Conservation (phyloP, 495 filamentous ascomycete species). For the Pyrenopolyporus hunteri region DNA sequence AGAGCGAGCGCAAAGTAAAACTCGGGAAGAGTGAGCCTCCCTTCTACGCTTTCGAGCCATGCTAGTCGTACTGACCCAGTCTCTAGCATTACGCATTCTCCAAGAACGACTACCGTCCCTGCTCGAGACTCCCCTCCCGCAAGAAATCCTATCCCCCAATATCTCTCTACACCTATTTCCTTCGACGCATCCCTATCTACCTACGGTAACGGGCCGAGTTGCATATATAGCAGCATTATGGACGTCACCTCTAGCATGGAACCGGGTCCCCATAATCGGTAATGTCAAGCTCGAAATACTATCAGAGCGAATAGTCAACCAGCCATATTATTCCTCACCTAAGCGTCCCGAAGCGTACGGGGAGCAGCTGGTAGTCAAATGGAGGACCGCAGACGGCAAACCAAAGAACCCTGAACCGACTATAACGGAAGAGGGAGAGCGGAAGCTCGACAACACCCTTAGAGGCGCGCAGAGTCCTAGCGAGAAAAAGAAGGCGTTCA, state of each 20-base stretch:
- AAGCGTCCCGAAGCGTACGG: slow-evolving; percentile 53
- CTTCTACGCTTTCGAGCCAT: neutral
- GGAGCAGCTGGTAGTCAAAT: slow-evolving; percentile 85
- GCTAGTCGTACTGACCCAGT: slow-evolving; percentile 8
- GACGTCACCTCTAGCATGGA: slow-evolving; percentile 96
- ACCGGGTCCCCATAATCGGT: slow-evolving; percentile 83
- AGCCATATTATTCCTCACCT: slow-evolving; percentile 38
- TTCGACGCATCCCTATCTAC: slow-evolving; percentile 93
- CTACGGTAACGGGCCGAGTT: slow-evolving; percentile 85
- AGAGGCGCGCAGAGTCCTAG: slow-evolving; percentile 35
- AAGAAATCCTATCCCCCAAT: slow-evolving; percentile 83
- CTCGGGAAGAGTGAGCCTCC: slow-evolving; percentile 79
- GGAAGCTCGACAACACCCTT: slow-evolving; percentile 30
- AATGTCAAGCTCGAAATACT: slow-evolving; percentile 87
- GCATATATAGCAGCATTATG: slow-evolving; percentile 92
- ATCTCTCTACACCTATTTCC: slow-evolving; percentile 97
- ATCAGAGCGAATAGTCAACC: slow-evolving; percentile 81
- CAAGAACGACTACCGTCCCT: slow-evolving; percentile 87
- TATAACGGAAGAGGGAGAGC: slow-evolving; percentile 38
- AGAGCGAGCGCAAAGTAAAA: slow-evolving; percentile 79
- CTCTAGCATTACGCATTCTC: slow-evolving; percentile 78
- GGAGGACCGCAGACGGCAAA: slow-evolving; percentile 65
- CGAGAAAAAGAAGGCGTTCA: slow-evolving; percentile 67
- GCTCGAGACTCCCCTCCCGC: slow-evolving; percentile 80
- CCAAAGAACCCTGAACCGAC: slow-evolving; percentile 32